Percentiles rank a stretch among this genome's conserved stretches.
phyloP scores from a whole-genome alignment of 805 yeast species.

The Lachancea quebecensis region DNA sequence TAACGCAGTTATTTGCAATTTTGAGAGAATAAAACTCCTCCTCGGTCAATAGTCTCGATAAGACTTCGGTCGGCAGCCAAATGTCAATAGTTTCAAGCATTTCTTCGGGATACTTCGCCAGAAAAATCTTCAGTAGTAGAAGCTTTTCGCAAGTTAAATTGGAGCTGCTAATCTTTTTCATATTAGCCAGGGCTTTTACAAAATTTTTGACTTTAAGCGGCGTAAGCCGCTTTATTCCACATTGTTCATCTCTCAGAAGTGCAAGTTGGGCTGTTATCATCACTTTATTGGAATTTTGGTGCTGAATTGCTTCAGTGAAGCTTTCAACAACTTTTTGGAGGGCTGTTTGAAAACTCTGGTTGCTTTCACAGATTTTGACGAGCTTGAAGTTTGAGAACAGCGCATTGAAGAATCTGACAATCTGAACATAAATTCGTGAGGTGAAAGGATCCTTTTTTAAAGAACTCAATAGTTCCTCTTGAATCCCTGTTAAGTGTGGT shows the following conservation, averaged over 20 bases:
- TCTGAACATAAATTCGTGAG: conserved; percentile 27
- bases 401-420: conserved; percentile 21
- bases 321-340: conserved; percentile 14
- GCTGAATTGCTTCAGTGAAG: conserved; percentile 17
- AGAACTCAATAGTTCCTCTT: conserved; percentile 12
- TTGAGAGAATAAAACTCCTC: conserved; percentile 16
- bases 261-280: conserved; percentile 23
- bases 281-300: conserved; percentile 22
- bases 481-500: conserved; percentile 15
- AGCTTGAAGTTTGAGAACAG: conserved; percentile 23
- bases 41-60: conserved; percentile 18
- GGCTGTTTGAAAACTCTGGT: conserved; percentile 9
- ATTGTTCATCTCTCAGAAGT: conserved; percentile 24
- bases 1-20: conserved; percentile 14
- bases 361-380: conserved; percentile 12
- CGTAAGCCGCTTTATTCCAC: conserved; percentile 14
- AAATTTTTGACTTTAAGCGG: conserved; percentile 12
- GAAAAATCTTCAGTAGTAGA: conserved; percentile 17
- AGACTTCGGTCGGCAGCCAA: conserved; percentile 27
- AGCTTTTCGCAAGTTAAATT: conserved; percentile 24
- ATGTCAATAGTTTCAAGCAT: conserved; percentile 17
- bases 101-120: conserved; percentile 17
- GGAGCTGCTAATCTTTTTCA: conserved; percentile 23
- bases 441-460: conserved; percentile 24
- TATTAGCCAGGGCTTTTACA: conserved; percentile 11